Evolutionary conservation across 345 rosid genomes (phyloP), one percentile per base, ranked within the genome.

Genomic region (Aquilaria yunnanensis): DNA sequence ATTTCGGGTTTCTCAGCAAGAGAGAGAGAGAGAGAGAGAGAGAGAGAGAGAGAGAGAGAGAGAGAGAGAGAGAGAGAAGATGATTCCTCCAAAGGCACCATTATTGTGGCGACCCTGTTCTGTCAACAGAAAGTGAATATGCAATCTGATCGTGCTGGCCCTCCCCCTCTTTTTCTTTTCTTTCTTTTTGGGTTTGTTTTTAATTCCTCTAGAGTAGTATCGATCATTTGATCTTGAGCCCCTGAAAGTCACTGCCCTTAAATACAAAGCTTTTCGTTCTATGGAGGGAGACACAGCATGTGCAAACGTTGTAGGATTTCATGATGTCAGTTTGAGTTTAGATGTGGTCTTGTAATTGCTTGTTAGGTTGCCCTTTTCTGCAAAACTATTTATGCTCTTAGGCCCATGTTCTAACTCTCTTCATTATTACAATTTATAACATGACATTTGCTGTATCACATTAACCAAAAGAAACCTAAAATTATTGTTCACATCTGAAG

Each of bases 251-350:
- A 37, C 6, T 37, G 43, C 43, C 43, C 43, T 48, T 2, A 13
- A 12, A 13, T 32, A 33, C 46, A 56, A 60, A 48, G 32, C 58
- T 32, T 31, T 61, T 37, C 32, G 16, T 56, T 59, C 16, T 41
- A 51, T 59, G 66, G 74, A 68, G 76, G 63, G 74, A 68, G 76
- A 75, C 78, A 73, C 10, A 45, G 41, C 85, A 77, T 77, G 82
- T 77, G 79, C 68, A 14, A 30, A 47, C 43, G 50, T 60, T 59
- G 64, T 58, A 41, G 67, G 61, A 30, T 63, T 60, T 67, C 65
- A 74, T 70, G 63, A 73, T 68, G 70, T 67, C 60, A 63, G 47
- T 51, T 47, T 50, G 75, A 58, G 47, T 62, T 32, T 57, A 5
- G 13, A 59, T 55, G 61, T 34, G 72, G 66, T 30, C 62, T 50